Conservation (phyloP, 768 basidiomycete species). For the Boletus subparvulus region DNA sequence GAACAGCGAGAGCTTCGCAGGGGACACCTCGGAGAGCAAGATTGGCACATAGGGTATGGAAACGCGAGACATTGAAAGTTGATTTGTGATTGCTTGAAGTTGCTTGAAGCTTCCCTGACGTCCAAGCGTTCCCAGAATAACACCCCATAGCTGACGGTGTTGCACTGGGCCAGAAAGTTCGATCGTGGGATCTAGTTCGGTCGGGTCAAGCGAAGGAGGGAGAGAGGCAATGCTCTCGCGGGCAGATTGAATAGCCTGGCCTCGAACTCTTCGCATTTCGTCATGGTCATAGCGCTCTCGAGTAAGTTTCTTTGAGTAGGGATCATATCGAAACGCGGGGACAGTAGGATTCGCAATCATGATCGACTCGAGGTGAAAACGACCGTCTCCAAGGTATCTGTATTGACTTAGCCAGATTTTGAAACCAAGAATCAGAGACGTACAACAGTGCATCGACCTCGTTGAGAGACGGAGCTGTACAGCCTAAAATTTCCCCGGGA, state of each 20-base stretch:
- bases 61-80: constrained; percentile 53
- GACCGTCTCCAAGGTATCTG: constrained; percentile 96
- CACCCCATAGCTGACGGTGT: constrained; percentile 66
- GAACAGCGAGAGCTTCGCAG: constrained; percentile 87
- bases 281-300: constrained; percentile 86
- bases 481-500: constrained; percentile 95
- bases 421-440: constrained; percentile 24
- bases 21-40: constrained; percentile 94
- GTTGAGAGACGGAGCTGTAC: constrained; percentile 82
- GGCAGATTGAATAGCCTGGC: constrained; percentile 74
- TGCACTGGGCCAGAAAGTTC: not conserved
- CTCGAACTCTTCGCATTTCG: constrained; percentile 78
- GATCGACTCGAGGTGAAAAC: constrained; percentile 97
- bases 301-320: constrained; percentile 96
- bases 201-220: constrained; percentile 3
- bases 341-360: constrained; percentile 99
- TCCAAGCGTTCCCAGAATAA: constrained; percentile 91
- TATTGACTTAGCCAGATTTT: constrained; percentile 1
- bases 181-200: constrained; percentile 19
- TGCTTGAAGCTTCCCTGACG: constrained; percentile 92
- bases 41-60: constrained; percentile 83
- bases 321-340: constrained; percentile 97
- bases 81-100: constrained; percentile 77
- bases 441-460: constrained; percentile 92
- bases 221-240: constrained; percentile 55